Base-by-base conservation (phyloP, 306 rosid species). In the Begonia masoniana region DNA sequence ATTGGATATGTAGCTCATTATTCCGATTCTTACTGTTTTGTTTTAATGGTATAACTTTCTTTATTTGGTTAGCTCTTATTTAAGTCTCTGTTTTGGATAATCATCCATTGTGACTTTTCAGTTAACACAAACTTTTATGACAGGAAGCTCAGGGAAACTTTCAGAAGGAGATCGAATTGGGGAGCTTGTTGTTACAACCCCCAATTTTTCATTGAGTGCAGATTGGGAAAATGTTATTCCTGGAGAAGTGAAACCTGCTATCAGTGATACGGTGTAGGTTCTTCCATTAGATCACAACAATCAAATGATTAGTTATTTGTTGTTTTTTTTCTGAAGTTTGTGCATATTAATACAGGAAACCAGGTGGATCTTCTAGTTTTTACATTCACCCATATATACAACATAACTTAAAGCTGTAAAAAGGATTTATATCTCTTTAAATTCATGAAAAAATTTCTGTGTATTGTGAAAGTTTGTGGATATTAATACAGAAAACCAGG, bases 381-480 rank as follows among this genome's bases (percentile, higher is more conserved):
- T 70, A 75, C 68, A 65, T 76, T 58, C 96, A 83, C 60, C 93
- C 94, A 3, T 71, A 65, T 63, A 69, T 86, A 55, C 60, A 52
- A 16, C 72, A 66, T 59, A 81, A 70, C 49, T 45, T 45, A n/a
- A 45, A 45, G 49, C 49, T 31, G 39, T 31, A 31, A 31, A 45
- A 45, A 10, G n/a, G 7, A 45, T 45, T 26, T 45, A 2, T 43
- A 1, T 45, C 49, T 45, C 49, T 10, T 45, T 45, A 11, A 45
- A 2, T 45, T 10, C 49, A 45, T 10, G 9, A 10, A 10, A n/a
- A 10, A 0, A 26, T 43, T 31, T 15, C 9, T 59, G 39, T 31
- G 43, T 47, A n/a, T 54, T 61, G 45, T 67, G 35, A 62, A 62
- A 47, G 58, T 15, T 59, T 47, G 16, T 47, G 12, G 35, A 14